Conservation (phyloP, 192 early-diverging fungal species). For the Coemansia sp. region DNA sequence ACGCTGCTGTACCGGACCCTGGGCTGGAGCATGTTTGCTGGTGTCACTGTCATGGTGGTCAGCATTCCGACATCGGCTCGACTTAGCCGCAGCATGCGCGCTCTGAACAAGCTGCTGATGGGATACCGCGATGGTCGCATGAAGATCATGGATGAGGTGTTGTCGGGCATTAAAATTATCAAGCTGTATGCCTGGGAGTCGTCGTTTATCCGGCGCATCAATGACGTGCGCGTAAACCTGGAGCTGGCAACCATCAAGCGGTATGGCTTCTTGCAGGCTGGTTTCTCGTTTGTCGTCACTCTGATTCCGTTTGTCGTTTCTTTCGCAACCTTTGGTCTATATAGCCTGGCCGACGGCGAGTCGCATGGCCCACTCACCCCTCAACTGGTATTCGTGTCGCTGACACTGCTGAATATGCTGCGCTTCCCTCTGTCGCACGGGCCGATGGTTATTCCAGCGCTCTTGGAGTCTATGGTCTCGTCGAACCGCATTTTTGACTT, state of each 20-base stretch:
- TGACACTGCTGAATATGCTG: slow-evolving; percentile 55
- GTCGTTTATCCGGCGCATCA: slow-evolving; percentile 46
- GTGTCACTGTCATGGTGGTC: slow-evolving; percentile 80
- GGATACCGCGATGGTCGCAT: slow-evolving; percentile 63
- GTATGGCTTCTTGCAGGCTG: slow-evolving; percentile 41
- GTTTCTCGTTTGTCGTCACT: slow-evolving; percentile 45
- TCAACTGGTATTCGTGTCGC: slow-evolving; percentile 52
- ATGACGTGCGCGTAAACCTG: slow-evolving; percentile 33
- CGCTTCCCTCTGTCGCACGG: slow-evolving; percentile 42
- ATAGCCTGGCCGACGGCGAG: slow-evolving; percentile 35
- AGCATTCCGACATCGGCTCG: slow-evolving; percentile 82
- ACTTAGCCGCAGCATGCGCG: slow-evolving; percentile 70
- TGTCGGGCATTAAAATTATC: slow-evolving; percentile 66
- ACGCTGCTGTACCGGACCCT: slow-evolving; percentile 81
- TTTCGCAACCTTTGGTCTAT: slow-evolving; percentile 49
- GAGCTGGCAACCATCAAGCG: slow-evolving; percentile 49
- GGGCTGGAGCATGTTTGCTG: slow-evolving; percentile 81
- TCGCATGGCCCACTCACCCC: slow-evolving; percentile 54
- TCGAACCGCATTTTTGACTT: slow-evolving; percentile 22
- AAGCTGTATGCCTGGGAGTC: slow-evolving; percentile 74
- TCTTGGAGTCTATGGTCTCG: no score
- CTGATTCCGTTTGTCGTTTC: slow-evolving; percentile 51
- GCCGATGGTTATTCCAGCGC: slow-evolving; percentile 29
- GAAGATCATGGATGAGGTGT: slow-evolving; percentile 67
- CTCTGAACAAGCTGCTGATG: slow-evolving; percentile 85